Conservation (phyloP, 2,329 filamentous ascomycete species). For the Colletotrichum abscissum region DNA sequence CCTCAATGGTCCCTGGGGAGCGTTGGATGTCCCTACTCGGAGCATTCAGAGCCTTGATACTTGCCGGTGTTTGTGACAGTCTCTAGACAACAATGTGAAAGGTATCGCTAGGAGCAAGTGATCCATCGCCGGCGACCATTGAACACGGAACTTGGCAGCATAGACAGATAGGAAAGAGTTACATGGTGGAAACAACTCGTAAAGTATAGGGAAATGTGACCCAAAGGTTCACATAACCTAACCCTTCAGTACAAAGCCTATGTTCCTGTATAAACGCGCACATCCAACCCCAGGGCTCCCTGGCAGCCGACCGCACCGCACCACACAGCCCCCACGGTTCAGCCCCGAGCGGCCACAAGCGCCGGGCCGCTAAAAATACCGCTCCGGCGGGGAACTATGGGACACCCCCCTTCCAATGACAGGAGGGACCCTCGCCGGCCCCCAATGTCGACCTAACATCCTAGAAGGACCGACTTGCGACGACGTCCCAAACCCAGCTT, state of each 20-base stretch:
- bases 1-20: neutral
- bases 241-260: neutral
- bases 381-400: constrained; percentile 22
- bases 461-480: neutral
- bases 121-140: neutral
- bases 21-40: neutral
- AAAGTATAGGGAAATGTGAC: neutral
- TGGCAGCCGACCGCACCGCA: constrained; percentile 1
- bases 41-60: neutral
- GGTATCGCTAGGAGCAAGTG: neutral
- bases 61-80: neutral
- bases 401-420: constrained; percentile 9
- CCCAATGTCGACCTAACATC: constrained; percentile 2
- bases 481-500: neutral
- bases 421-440: constrained; percentile 10
- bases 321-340: constrained; percentile 19
- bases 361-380: constrained; percentile 34
- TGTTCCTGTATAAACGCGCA: neutral
- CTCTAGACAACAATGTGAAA: neutral
- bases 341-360: constrained; percentile 30
- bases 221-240: neutral
- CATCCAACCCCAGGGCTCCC: constrained; percentile 11
- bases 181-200: neutral
- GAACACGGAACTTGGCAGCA: neutral
- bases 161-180: neutral